Base-by-base conservation (phyloP, 352 stramenopile genomes). In the Blastocystis sp. region DNA sequence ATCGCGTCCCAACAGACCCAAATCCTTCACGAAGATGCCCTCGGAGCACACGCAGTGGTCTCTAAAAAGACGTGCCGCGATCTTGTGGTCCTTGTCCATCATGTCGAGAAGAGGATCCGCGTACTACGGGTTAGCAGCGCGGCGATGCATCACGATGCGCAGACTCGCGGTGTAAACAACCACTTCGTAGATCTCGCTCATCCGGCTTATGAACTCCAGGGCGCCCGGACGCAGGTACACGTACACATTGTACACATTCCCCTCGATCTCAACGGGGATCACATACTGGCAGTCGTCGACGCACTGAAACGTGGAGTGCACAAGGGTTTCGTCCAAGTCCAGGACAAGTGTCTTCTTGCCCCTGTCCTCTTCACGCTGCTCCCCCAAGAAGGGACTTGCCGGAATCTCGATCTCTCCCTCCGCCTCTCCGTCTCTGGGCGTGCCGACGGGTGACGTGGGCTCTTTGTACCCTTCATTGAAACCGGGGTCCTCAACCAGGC, bases 101-200 rank as follows among this genome's bases (percentile, higher is more conserved):
- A 96, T 91, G 91, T 99, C 96, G 0, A 99, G 91, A 19, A 99
- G 91, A 10, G 95, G 95, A 90, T 98, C 94, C 7, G 97, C 97
- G 90, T 99, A 99, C 91, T 96, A 88, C 7, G 1, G 17, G 1
- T 71, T 4, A 78, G 6, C 21, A 34, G 42, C 59, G 52, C 89
- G 42, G 57, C 94, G 42, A 78, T 6, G n/a, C 7, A 19, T 10
- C 52, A 88, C 78, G 9, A 79, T 98, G 90, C 95, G 97, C 14
- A 99, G 91, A 91, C 93, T 97, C 11, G 97, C 97, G 3, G 96
- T 99, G 92, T 98, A 98, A 42, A 99, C 92, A 17, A 99, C 94
- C 80, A 99, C 95, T 91, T 99, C 96, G 90, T 98, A 99, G 89
- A 95, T 89, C 88, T 98, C 95, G 14, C 94, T 92, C 93, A 98